phyloP scores from a whole-genome alignment of 768 basidiomycete species.

The Suillus sp. region DNA sequence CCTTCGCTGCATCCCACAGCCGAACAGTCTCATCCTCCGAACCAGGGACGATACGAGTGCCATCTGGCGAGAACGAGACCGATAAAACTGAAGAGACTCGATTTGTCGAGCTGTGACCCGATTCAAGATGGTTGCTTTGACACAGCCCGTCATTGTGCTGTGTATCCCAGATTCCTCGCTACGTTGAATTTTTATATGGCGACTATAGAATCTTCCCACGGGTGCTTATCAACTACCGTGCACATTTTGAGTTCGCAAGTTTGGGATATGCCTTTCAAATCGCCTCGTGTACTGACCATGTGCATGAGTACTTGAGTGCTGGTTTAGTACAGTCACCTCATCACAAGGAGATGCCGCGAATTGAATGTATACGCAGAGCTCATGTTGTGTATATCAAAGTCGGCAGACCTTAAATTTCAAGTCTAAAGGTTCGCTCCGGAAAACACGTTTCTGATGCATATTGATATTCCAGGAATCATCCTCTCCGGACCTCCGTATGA shows the following conservation, averaged over 20 bases:
- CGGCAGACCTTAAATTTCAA: constrained; percentile 88
- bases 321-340: constrained; percentile 90
- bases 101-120: no score
- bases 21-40: no score
- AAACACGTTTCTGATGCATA: background rate
- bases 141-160: no score
- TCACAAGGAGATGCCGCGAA: constrained; percentile 96
- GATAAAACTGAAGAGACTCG: no score
- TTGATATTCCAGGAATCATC: constrained; percentile 70
- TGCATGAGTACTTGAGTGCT: no score
- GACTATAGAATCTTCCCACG: background rate
- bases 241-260: constrained; percentile 93
- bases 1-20: no score
- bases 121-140: no score
- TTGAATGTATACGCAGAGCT: constrained; percentile 97
- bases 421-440: constrained; percentile 74
- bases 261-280: constrained; percentile 17
- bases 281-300: constrained; percentile 1
- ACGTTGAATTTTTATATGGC: no score
- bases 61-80: no score
- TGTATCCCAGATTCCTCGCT: no score
- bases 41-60: no score
- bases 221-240: background rate
- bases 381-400: constrained; percentile 92
- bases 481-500: constrained; percentile 98